phyloP scores from a whole-genome alignment of 2,329 filamentous ascomycete genomes.

The Aspergillus awamori region DNA sequence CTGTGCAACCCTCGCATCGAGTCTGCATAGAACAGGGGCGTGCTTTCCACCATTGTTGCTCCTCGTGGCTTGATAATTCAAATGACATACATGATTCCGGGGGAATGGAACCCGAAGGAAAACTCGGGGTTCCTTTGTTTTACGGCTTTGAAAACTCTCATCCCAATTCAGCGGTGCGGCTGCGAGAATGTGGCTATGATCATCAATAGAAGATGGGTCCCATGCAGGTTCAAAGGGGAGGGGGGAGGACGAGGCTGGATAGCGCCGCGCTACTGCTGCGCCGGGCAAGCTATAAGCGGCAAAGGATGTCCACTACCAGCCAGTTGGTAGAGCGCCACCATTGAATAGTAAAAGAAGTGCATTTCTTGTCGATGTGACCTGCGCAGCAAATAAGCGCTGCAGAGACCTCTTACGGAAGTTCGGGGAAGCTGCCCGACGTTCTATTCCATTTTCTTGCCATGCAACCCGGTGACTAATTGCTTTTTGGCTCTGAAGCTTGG shows the following conservation, averaged over 20 bases:
- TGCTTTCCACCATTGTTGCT: background rate
- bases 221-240: conserved; percentile 6
- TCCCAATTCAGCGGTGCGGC: background rate
- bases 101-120: background rate
- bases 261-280: conserved; percentile 8
- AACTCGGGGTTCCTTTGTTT: background rate
- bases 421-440: background rate
- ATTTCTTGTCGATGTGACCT: background rate
- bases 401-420: background rate
- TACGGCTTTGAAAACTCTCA: background rate
- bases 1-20: background rate
- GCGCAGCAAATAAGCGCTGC: background rate
- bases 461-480: background rate
- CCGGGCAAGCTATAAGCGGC: conserved; percentile 6
- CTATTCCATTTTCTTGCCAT: background rate
- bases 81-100: conserved; percentile 4
- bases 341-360: background rate
- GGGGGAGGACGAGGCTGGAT: background rate
- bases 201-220: conserved; percentile 6
- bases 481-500: background rate
- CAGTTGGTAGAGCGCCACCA: conserved; percentile 7
- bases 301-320: conserved; percentile 9
- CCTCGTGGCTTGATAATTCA: background rate
- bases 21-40: background rate
- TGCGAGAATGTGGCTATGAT: conserved; percentile 3